Base-by-base conservation (phyloP, 2,329 filamentous ascomycete species). In the Apiospora aurea region DNA sequence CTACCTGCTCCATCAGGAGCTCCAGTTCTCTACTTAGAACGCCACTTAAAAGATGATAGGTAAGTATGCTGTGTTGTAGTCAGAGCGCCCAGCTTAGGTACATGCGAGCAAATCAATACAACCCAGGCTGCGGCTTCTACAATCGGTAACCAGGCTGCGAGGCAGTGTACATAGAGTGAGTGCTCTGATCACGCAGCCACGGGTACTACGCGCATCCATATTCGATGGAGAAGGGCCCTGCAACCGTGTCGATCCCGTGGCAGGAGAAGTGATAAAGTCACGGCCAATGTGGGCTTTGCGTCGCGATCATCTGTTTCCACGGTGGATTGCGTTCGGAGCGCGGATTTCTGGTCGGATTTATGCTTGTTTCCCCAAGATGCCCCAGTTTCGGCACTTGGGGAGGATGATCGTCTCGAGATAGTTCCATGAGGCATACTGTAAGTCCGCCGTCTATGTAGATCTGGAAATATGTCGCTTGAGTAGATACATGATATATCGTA, bases 301-400 rank as follows among this genome's bases (percentile, higher is more conserved):
- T 34, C 2, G 51, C 6, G 51, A 57, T 57, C 51, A 16, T 57
- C 34, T 18, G 57, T 64, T 64, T 64, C 29, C 34, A 41, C 21
- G 57, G 57, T 61, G 34, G 57, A 24, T 64, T 64, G 24, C 14
- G 7, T 61, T 14, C 53, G 53, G 53, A 61, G 53, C 46, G 16
- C 57, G 57, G 57, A 64, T 64, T 64, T 64, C 57, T 41, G 57
- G 57, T 41, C 57, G 57, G 57, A 64, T 64, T 64, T 64, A 64
- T 41, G 10, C 57, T 41, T 64, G 18, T 41, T 41, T 41, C 29
- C 34, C 57, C 57, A 38, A n/a, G 10, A 34, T 57, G 13, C 3
- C 18, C 16, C 53, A 57, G 26, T 21, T 21, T 61, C 53, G 53
- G 53, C 29, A 61, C 38, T 38, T 61, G 14, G 10, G 29, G 16